These are phyloP conservation scores for Cladorrhinum sp. DNA, from an alignment of 2,329 filamentous ascomycete genomes.

Conservation along the genomic window DNA sequence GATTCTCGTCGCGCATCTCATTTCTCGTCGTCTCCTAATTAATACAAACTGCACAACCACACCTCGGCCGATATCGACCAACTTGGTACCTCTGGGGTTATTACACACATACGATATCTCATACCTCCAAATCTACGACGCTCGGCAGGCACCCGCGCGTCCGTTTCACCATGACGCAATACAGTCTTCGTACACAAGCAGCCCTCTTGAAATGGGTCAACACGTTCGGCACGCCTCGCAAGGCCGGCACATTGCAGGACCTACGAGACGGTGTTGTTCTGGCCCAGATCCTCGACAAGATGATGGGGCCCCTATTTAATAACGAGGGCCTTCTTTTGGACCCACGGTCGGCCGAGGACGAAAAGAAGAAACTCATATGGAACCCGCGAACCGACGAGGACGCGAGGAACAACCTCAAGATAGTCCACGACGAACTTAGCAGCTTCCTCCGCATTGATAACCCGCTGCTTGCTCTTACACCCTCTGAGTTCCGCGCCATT, in stretches of 20 bases:
- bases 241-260: conserved; percentile 49
- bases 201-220: conserved; percentile 58
- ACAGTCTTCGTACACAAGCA: conserved; percentile 40
- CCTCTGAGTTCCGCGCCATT: conserved; percentile 56
- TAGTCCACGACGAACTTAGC: conserved; percentile 80
- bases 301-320: conserved; percentile 57
- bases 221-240: conserved; percentile 41
- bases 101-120: not conserved
- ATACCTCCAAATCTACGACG: not conserved
- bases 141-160: not conserved
- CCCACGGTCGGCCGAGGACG: conserved; percentile 51
- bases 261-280: conserved; percentile 54
- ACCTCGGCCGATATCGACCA: not conserved
- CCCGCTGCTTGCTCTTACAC: conserved; percentile 49
- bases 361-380: conserved; percentile 75
- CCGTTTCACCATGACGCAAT: conserved; percentile 34
- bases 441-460: conserved; percentile 63
- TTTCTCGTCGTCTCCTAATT: not conserved
- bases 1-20: not conserved
- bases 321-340: conserved; percentile 50
- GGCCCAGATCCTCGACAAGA: conserved; percentile 51
- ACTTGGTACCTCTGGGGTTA: not conserved
- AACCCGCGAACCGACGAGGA: conserved; percentile 45
- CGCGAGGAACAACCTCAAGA: conserved; percentile 90
- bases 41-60: not conserved